Base-by-base conservation (phyloP, 305 asterid species). In the Fraxinus xanthoxyloides region DNA sequence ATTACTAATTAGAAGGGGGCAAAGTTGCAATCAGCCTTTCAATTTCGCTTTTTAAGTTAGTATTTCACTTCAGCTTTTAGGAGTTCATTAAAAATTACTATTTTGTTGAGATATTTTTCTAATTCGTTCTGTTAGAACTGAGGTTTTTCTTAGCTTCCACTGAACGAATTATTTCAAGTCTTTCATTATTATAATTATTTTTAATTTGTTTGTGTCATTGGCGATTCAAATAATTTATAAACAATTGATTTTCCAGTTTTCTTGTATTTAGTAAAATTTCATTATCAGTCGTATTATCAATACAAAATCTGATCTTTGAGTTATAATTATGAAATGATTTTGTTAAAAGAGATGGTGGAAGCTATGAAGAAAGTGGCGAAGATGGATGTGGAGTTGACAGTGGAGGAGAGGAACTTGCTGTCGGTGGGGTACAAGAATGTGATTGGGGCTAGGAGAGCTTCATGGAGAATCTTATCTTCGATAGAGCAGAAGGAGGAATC, bases 371-470 rank as follows among this genome's bases (percentile, higher is more conserved):
- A 85, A 4, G 95, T 94, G 28, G 97, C 97, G 1, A 90, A 88
- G 69, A 74, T 92, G 92, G 88, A 88, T 67, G 97, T 91, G 87
- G 98, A 94, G 75, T 83, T 93, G 90, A 90, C 95, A 9, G 89
- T 92, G n/a, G 98, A 94, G 87, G 98, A 92, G 89, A 90, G 98
- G 89, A 94, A 92, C 88, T 86, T 94, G 85, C 91, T 94, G 6
- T 94, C 97, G 9, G 98, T 94, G 23, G 98, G 97, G 24, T 94
- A 91, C 90, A 94, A 94, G 90, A 94, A 94, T 76, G 97, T 94
- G 84, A 90, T 94, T 30, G 98, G 98, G 56, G 90, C 97, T 43
- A 89, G 94, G 72, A 90, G 98, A 84, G 98, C 98, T 38, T 90
- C 98, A 0, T 94, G 98, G 98, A 90, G 98, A 90, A 94, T 94